These are phyloP conservation scores for Cordyceps javanica DNA, from an alignment of 2,329 filamentous ascomycete species.

Conservation along the genomic window DNA sequence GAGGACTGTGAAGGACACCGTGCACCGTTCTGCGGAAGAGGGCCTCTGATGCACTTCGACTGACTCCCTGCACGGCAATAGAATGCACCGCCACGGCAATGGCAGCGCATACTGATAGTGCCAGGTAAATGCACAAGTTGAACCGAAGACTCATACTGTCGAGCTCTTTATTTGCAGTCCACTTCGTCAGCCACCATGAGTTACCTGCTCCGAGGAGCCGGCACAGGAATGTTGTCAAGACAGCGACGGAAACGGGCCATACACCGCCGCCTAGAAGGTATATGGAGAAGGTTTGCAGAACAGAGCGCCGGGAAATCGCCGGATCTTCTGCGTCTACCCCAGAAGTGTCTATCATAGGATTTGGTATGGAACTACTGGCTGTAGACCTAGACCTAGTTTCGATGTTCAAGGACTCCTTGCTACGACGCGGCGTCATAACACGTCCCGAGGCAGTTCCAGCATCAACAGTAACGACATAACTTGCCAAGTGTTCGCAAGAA, in stretches of 20 bases:
- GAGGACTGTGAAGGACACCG: not conserved
- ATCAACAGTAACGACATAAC: slow-evolving; percentile 7
- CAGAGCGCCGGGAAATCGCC: not conserved
- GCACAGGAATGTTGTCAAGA: not conserved
- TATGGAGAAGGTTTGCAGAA: not conserved
- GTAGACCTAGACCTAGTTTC: not conserved
- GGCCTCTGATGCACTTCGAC: slow-evolving; percentile 1
- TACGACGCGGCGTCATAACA: not conserved
- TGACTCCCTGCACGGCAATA: not conserved
- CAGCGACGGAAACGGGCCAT: not conserved
- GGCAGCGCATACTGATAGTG: slow-evolving; percentile 1
- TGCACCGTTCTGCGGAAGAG: slow-evolving; percentile 1
- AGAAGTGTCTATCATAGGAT: not conserved
- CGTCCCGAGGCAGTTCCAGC: slow-evolving; percentile 1
- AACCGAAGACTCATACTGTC: not conserved
- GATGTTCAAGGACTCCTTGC: not conserved
- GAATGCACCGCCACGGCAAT: slow-evolving; percentile 3
- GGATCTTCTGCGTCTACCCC: not conserved
- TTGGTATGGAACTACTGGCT: not conserved
- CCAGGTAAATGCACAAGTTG: slow-evolving; percentile 8
- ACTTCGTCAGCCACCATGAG: slow-evolving; percentile 13
- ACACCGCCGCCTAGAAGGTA: slow-evolving; percentile 6
- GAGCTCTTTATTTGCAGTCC: not conserved
- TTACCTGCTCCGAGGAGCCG: slow-evolving; percentile 5
- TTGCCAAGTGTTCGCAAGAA: slow-evolving; percentile 1